Base-by-base conservation (phyloP, 495 filamentous ascomycete genomes). In the Paragyromitra xinjiangensis region DNA sequence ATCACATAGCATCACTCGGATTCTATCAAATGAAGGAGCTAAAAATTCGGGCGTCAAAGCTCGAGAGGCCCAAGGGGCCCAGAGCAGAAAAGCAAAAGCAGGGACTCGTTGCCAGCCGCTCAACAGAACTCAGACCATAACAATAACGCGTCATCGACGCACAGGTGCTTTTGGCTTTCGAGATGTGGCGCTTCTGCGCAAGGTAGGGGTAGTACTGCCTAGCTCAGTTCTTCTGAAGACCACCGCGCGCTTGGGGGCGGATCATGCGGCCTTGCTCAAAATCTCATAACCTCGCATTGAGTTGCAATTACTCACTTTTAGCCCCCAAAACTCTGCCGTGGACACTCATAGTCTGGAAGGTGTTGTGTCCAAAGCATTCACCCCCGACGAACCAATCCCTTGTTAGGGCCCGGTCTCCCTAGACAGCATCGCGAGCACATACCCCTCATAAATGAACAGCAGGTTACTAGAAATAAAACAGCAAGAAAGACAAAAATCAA, bases 1-100 rank as follows among this genome's bases (percentile, higher is more conserved):
- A 22, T 66, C 61, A 73, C 48, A 16, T 3, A 12, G 22, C 5
- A 11, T 73, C 61, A 67, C 61, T 73, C 61, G 61, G 59, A 29
- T 24, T 26, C 2, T 2, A 34, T 24, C 50, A 4, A 53, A 24
- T 1, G 42, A 14, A 48, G 44, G 16, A 16, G 11, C 44, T 16
- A 16, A 16, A 16, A 11, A 12, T 12, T 48, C 11, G 44, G 44
- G 16, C 4, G 16, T 16, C 42, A 48, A 16, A 48, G 8, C 9
- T 45, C 14, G 44, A 45, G 44, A 45, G 50, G 19, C 50, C 50
- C 11, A 16, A 12, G 12, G 19, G 14, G 58, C 14, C 58, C 12
- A 39, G 34, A 34, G 29, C 29, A 3, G 2, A 34, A 34, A 34
- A 3, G 29, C 29, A 34, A 34, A 34, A 2, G 29, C 29, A 34